Evolutionary conservation across 495 filamentous ascomycete species (phyloP), one percentile per base, ranked within the genome.

Genomic region (Talaromyces stipitatus): DNA sequence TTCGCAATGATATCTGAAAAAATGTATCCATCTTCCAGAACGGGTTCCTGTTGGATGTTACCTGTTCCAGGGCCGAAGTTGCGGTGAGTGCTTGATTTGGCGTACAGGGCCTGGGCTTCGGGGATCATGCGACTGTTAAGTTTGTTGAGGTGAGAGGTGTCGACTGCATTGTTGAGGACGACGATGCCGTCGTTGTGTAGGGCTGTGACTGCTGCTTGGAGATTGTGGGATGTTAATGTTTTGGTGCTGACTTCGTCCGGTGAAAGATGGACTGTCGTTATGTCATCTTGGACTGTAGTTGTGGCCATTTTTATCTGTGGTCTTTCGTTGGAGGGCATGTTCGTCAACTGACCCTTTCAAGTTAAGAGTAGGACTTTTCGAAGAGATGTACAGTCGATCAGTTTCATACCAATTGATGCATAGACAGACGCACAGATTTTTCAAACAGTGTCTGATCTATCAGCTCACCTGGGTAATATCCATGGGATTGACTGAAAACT

Each of bases 101-200:
- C 65, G 55, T 77, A 72, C 14, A 81, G 66, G 1, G 45, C 54
- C 14, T 67, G 61, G 3, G 81, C 77, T 61, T 84, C 80, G 24
- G 73, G 59, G 2, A 77, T 65, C 81, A 83, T 82, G 36, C 73
- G 74, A 33, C 54, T 59, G 57, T 83, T 81, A 12, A 84, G 63
- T 6, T 66, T 65, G 61, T 82, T 74, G n/a, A 83, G 63, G 16
- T 76, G 63, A 0, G 58, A 46, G 45, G 70, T 66, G 23, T 69
- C 52, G 48, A 83, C 63, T 14, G 74, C 72, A 54, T 81, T 74
- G 41, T 73, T 67, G 41, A 84, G 71, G n/a, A 85, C 80, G 47
- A 85, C 77, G 28, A 85, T 74, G 47, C 81, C 84, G 64, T 85
- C 81, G 18, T 66, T 58, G 55, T 81, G 76, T 7, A 84, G 61